Evolutionary conservation across 768 basidiomycete genomes (phyloP).

Genomic region (Asterophora lycoperdoides): DNA sequence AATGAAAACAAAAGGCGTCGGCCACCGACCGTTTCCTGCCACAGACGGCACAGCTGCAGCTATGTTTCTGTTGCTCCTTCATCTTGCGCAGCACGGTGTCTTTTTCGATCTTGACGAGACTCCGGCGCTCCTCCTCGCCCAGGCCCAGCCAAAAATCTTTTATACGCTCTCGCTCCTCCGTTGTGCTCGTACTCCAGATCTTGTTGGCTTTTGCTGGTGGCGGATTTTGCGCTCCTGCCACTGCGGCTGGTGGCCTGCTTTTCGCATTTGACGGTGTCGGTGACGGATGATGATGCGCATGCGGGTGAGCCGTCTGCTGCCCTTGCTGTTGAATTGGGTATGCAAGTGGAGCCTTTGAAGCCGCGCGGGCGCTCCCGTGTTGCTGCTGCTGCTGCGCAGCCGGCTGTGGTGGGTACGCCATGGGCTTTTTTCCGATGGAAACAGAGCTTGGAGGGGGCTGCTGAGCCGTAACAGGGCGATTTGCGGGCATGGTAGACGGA

Average conservation of each 20-base stretch:
- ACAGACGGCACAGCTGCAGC: conserved; percentile 93
- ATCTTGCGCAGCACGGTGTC: conserved; percentile 97
- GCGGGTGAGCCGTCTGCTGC: conserved; percentile 30
- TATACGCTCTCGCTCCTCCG: conserved; percentile 93
- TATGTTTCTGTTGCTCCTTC: conserved; percentile 99
- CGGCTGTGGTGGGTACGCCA: conserved; percentile 59
- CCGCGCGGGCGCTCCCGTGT: conserved; percentile 43
- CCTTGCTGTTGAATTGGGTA: conserved; percentile 32
- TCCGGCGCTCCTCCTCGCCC: conserved; percentile 85
- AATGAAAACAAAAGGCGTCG: conserved; percentile 12
- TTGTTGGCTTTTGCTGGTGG: conserved; percentile 58
- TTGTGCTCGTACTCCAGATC: conserved; percentile 92
- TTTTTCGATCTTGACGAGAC: conserved; percentile 96
- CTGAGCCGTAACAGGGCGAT: conserved; percentile 22
- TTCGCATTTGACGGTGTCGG: conserved; percentile 43
- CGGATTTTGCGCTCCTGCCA: conserved; percentile 25
- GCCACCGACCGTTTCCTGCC: conserved; percentile 87
- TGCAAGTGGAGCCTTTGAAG: conserved; percentile 43
- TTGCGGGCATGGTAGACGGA: conserved; percentile 23
- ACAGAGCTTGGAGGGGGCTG: conserved; percentile 65
- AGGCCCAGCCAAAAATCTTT: conserved; percentile 97
- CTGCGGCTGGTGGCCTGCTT: conserved; percentile 33
- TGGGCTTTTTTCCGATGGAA: conserved; percentile 90
- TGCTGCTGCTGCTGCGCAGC: conserved; percentile 34
- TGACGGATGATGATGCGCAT: conserved; percentile 39